Conservation (phyloP, 1,139 yeast genomes). For the Geotrichum macrosporum region DNA sequence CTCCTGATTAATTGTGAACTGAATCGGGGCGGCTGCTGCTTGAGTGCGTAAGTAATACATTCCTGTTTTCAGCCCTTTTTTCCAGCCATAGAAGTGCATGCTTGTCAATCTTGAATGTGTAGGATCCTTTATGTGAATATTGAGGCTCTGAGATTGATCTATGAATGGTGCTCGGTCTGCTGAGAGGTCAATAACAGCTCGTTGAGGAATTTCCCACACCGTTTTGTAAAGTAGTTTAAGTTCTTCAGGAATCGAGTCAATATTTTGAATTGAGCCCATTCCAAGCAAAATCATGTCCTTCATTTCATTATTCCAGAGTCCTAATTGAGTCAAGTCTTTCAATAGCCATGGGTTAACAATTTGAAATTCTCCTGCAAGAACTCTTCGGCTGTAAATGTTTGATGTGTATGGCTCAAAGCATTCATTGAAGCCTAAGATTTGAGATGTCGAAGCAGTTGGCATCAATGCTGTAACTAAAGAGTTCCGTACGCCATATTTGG, state of each 20-base stretch:
- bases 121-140: slow-evolving; percentile 67
- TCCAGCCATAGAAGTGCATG: slow-evolving; percentile 94
- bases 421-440: slow-evolving; percentile 72
- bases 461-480: slow-evolving; percentile 74
- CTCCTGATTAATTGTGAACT: slow-evolving; percentile 63
- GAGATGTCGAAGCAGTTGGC: slow-evolving; percentile 89
- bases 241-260: slow-evolving; percentile 62
- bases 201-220: slow-evolving; percentile 88
- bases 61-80: slow-evolving; percentile 83
- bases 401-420: slow-evolving; percentile 80
- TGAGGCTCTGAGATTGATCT: slow-evolving; percentile 85
- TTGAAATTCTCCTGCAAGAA: slow-evolving; percentile 75
- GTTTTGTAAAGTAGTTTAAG: slow-evolving; percentile 70
- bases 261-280: slow-evolving; percentile 72
- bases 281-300: slow-evolving; percentile 63
- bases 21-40: slow-evolving; percentile 87
- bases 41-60: slow-evolving; percentile 85
- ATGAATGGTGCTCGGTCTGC: slow-evolving; percentile 84
- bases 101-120: slow-evolving; percentile 92
- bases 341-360: slow-evolving; percentile 68
- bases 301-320: slow-evolving; percentile 65
- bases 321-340: slow-evolving; percentile 63
- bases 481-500: slow-evolving; percentile 59
- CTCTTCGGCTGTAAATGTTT: slow-evolving; percentile 71
- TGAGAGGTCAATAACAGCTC: slow-evolving; percentile 73